phyloP scores from a whole-genome alignment of 225 moss, liverwort and hornwort species.

The Thuidium tamariscinum region DNA sequence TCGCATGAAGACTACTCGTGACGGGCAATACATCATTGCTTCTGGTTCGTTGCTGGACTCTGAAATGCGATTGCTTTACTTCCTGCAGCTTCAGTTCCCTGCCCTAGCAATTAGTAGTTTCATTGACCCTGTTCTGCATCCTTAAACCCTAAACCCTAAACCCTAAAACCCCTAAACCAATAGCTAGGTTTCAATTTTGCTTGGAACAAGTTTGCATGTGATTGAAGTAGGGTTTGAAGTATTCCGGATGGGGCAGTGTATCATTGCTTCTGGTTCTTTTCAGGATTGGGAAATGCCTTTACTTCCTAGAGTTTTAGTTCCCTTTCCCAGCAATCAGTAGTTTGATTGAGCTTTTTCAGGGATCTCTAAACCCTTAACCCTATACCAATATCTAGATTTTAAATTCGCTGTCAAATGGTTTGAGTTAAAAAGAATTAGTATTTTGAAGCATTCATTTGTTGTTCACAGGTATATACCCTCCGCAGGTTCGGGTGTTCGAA shows the following conservation, averaged over 20 bases:
- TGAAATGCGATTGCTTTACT: background rate
- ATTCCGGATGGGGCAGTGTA: slow-evolving; percentile 59
- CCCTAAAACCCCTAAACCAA: background rate
- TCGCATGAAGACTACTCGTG: slow-evolving; percentile 78
- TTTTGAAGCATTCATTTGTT: background rate
- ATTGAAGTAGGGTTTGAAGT: slow-evolving; percentile 20
- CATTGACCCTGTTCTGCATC: background rate
- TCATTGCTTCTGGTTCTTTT: slow-evolving; percentile 46
- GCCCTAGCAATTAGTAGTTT: background rate
- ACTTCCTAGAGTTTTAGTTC: background rate
- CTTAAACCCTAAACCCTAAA: background rate
- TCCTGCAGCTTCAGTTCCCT: background rate
- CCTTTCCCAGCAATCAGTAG: background rate
- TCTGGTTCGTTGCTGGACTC: slow-evolving; percentile 26
- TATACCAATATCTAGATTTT: no score
- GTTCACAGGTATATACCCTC: slow-evolving; percentile 70
- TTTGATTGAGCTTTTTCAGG: background rate
- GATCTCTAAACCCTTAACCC: background rate
- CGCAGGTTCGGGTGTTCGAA: slow-evolving; percentile 93
- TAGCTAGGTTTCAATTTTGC: background rate
- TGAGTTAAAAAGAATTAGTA: background rate
- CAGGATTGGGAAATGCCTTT: background rate
- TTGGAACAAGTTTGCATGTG: background rate
- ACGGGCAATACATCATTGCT: slow-evolving; percentile 82
- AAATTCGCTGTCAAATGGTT: background rate